Conservation (phyloP, 2,329 filamentous ascomycete species). For the Ascosphaera apis region DNA sequence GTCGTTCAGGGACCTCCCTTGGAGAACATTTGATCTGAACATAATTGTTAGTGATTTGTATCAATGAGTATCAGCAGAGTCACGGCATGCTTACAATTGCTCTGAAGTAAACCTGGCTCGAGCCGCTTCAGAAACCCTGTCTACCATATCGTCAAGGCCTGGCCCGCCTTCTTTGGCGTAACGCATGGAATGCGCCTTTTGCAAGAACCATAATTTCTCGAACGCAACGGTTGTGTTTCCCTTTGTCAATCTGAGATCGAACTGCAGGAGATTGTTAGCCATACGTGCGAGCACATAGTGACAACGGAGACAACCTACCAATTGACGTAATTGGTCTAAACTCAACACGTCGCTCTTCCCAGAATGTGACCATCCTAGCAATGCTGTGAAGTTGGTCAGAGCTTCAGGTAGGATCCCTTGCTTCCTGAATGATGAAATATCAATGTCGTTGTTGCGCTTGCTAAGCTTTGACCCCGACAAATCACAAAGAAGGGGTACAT, state of each 20-base stretch:
- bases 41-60: too few relatives aligned
- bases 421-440: slow-evolving; percentile 32
- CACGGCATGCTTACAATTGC: slow-evolving; percentile 15
- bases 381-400: slow-evolving; percentile 58
- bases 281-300: not conserved
- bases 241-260: slow-evolving; percentile 70
- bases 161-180: slow-evolving; percentile 24
- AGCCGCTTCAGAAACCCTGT: slow-evolving; percentile 11
- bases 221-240: slow-evolving; percentile 68
- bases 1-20: slow-evolving; percentile 16
- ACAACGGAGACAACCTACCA: slow-evolving; percentile 25
- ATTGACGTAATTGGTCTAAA: slow-evolving; percentile 44
- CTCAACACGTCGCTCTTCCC: slow-evolving; percentile 46
- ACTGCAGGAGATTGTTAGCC: slow-evolving; percentile 22
- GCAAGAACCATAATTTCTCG: slow-evolving; percentile 59
- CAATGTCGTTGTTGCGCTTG: slow-evolving; percentile 54
- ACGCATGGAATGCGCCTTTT: slow-evolving; percentile 41
- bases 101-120: slow-evolving; percentile 8
- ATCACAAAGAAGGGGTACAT: slow-evolving; percentile 53
- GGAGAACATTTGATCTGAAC: slow-evolving; percentile 5
- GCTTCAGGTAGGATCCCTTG: slow-evolving; percentile 39
- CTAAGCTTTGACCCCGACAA: slow-evolving; percentile 53
- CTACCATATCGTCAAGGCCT: slow-evolving; percentile 18
- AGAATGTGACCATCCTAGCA: slow-evolving; percentile 62
- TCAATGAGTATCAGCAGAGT: too few relatives aligned